A percentile compares a stretch with the other conserved stretches of the same genome.
These are phyloP conservation scores for Naumovozyma baii DNA, from an alignment of 805 yeast genomes.

Conservation along the genomic window DNA sequence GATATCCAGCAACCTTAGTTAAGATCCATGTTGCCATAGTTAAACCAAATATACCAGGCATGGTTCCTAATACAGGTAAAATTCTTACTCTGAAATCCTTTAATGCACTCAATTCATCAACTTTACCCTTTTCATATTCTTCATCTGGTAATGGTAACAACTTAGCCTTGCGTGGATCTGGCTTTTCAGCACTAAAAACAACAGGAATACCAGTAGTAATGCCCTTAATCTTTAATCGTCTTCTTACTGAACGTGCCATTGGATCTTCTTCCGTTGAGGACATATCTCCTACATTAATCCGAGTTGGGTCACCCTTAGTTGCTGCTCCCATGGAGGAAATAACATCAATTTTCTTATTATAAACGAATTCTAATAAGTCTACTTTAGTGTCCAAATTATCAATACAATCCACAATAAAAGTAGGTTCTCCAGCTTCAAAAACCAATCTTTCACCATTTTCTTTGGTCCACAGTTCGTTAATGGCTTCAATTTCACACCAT, in stretches of 20 bases:
- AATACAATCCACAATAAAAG: conserved; percentile 85
- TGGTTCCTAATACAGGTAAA: conserved; percentile 89
- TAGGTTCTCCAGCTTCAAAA: conserved; percentile 47
- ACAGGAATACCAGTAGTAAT: conserved; percentile 70
- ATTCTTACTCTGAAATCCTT: conserved; percentile 89
- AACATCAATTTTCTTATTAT: conserved; percentile 50
- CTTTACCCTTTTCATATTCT: conserved; percentile 49
- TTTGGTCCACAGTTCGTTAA: conserved; percentile 67
- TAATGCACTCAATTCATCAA: conserved; percentile 78
- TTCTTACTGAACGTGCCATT: conserved; percentile 74
- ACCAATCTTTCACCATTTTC: conserved; percentile 52
- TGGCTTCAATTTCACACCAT: conserved; percentile 79
- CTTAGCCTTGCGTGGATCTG: conserved; percentile 88
- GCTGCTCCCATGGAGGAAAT: conserved; percentile 96
- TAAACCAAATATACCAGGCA: conserved; percentile 95
- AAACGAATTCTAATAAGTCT: conserved; percentile 70
- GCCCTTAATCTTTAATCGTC: conserved; percentile 73
- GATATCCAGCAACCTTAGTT: conserved; percentile 76
- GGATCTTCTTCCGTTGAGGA: conserved; percentile 91
- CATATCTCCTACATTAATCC: conserved; percentile 82
- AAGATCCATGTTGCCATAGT: conserved; percentile 78
- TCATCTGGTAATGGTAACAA: conserved; percentile 77
- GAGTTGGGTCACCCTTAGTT: conserved; percentile 88
- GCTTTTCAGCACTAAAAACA: conserved; percentile 90
- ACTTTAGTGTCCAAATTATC: conserved; percentile 97